Evolutionary conservation across 1,284 basidiomycete species (phyloP).

Genomic region (Pholiota adiposa): DNA sequence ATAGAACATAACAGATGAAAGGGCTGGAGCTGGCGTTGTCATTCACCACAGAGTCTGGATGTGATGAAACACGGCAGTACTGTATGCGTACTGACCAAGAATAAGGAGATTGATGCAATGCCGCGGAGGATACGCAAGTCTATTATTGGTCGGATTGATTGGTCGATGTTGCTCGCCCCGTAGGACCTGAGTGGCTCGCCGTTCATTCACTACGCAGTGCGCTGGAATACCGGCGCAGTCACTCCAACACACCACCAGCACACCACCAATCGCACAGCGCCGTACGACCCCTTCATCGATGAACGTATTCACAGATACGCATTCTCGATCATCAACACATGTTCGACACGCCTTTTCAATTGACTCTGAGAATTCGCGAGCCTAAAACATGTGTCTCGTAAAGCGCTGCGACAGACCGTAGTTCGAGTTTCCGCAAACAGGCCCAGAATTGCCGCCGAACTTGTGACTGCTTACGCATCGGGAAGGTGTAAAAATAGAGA

Average conservation of each 20-base stretch:
- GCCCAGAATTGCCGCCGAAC: neutral
- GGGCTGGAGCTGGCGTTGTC: too few relatives aligned
- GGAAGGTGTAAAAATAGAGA: neutral
- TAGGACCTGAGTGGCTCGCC: neutral
- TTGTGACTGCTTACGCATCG: neutral
- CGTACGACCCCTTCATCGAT: neutral
- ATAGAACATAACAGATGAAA: too few relatives aligned
- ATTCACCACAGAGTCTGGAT: too few relatives aligned
- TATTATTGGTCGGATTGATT: neutral
- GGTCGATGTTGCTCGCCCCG: neutral
- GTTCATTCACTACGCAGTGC: neutral
- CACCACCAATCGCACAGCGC: neutral
- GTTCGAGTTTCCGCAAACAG: too few relatives aligned
- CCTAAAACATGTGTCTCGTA: too few relatives aligned
- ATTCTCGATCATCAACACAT: neutral
- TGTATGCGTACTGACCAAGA: too few relatives aligned
- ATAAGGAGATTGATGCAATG: neutral
- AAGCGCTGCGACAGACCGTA: neutral
- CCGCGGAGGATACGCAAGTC: neutral
- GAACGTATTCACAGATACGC: too few relatives aligned
- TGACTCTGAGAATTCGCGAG: too few relatives aligned
- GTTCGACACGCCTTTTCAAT: neutral
- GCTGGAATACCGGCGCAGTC: neutral
- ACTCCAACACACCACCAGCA: neutral
- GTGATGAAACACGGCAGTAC: too few relatives aligned